Evolutionary conservation across 306 rosid genomes (phyloP), one percentile per base, ranked within the genome.

Genomic region (Ochetophila trinervis): DNA sequence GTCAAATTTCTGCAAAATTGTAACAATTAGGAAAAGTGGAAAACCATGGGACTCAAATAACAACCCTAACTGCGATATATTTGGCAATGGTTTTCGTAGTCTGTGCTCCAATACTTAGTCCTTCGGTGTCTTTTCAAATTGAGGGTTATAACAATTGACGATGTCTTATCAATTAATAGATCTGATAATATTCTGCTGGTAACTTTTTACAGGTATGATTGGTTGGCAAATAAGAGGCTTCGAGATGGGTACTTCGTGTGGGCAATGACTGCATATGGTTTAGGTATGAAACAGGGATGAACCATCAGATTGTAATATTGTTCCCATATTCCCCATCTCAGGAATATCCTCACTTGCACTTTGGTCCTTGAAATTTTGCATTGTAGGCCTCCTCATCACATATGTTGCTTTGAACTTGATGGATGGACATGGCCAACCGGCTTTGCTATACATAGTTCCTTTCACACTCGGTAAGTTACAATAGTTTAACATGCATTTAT

Each of bases 381-480:
- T 4, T 67, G 63, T 75, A 94, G 99, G 99, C 73, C 96, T 94
- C 24, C 91, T 94, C 21, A 45, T 94, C 82, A 94, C 99, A 21
- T 94, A 94, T 22, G 83, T 94, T 65, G 99, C 99, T 71, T 79
- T 94, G 85, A 94, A 94, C 88, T 73, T 94, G 77, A 94, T 94
- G 99, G 99, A 94, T 57, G 99, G 97, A 56, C 99, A 90, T 70
- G 99, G 97, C 66, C 99, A 94, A 73, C 99, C 99, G 0, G 99
- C 99, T 73, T 80, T 94, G 78, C 88, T 94, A 56, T 94, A 90
- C 81, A 94, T 90, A 51, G 99, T 94, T 50, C 99, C 99, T 9
- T 94, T 94, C 75, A 94, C 91, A 21, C 90, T 94, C 9, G 97
- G 99, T 94, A 70, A 83, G 97, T 54, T 1, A n/a, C 62, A 24